Evolutionary conservation across 1,284 basidiomycete genomes (phyloP).

Genomic region (Wolfiporia cocos): DNA sequence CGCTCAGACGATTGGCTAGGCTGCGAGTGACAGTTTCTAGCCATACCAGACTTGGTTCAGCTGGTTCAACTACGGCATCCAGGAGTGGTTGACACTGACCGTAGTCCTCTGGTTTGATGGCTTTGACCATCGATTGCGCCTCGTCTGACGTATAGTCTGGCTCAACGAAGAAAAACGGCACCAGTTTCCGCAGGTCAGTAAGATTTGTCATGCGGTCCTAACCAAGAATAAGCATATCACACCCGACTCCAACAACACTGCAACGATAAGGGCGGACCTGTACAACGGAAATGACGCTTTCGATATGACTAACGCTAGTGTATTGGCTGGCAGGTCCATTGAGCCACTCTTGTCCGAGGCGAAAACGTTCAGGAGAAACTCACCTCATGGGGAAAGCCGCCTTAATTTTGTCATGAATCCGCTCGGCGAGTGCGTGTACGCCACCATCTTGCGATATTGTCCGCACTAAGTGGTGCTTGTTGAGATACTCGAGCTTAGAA

Average conservation of each 20-base stretch:
- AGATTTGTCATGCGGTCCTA: constrained; percentile 70
- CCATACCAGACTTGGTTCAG: neutral
- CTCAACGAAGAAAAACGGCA: constrained; percentile 72
- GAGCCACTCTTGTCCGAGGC: too few species aligned
- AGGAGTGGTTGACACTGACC: constrained; percentile 8
- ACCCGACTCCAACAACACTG: too few species aligned
- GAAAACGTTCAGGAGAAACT: too few species aligned
- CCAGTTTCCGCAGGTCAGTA: constrained; percentile 58
- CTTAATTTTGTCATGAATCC: constrained; percentile 42
- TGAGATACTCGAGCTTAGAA: constrained; percentile 68
- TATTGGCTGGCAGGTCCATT: constrained; percentile 32
- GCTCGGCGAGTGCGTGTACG: constrained; percentile 39
- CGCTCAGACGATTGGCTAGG: constrained; percentile 10
- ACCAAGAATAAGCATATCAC: neutral
- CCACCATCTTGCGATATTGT: constrained; percentile 38
- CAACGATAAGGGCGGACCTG: too few species aligned
- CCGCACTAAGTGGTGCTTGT: constrained; percentile 68
- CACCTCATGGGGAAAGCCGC: constrained; percentile 39
- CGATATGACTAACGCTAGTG: constrained; percentile 47
- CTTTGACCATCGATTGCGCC: constrained; percentile 48
- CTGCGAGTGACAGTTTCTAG: constrained; percentile 7
- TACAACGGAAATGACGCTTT: constrained; percentile 48
- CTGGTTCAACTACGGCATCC: too few species aligned
- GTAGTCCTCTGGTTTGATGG: constrained; percentile 24
- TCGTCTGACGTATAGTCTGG: constrained; percentile 54